Percentiles rank a stretch among this genome's conserved stretches.
These are phyloP conservation scores for Leishmania mexicana DNA, from an alignment of 208 protist genomes.

Conservation along the genomic window DNA sequence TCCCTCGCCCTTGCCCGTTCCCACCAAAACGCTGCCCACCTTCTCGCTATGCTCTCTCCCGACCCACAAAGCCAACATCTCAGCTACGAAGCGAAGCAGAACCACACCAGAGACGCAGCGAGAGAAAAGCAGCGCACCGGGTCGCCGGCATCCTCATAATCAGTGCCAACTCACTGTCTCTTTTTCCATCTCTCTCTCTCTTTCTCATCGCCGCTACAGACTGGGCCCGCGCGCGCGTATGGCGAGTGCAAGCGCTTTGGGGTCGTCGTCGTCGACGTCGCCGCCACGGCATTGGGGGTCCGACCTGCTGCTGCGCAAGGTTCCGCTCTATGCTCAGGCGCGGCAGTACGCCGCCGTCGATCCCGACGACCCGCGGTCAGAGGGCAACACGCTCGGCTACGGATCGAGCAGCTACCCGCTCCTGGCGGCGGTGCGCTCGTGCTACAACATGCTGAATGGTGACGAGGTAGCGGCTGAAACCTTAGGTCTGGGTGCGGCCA, in stretches of 20 bases:
- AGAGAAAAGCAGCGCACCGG: background rate
- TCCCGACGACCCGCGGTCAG: slow-evolving; percentile 41
- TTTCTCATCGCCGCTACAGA: background rate
- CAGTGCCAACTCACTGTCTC: background rate
- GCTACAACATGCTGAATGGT: slow-evolving; percentile 12
- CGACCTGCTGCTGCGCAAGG: slow-evolving; percentile 56
- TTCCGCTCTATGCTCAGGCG: slow-evolving; percentile 56
- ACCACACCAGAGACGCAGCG: background rate
- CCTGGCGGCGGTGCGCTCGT: slow-evolving; percentile 28
- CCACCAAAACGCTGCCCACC: background rate
- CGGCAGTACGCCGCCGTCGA: slow-evolving; percentile 29
- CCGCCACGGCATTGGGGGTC: slow-evolving; percentile 35
- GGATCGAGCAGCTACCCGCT: slow-evolving; percentile 55
- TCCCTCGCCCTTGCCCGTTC: too few relatives aligned
- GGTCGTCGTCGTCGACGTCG: background rate
- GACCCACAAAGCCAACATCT: background rate
- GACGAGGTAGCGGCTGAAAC: background rate
- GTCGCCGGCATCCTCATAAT: too few relatives aligned
- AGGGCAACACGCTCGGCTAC: slow-evolving; percentile 65
- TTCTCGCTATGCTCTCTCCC: background rate
- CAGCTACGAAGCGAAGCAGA: background rate
- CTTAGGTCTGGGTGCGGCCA: background rate
- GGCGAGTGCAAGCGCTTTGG: background rate
- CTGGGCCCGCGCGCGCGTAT: background rate
- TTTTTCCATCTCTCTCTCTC: background rate